A percentile compares a stretch with the other conserved stretches of the same genome.
Conservation (phyloP, 208 protist genomes). For the Acanthamoeba culbertsoni region DNA sequence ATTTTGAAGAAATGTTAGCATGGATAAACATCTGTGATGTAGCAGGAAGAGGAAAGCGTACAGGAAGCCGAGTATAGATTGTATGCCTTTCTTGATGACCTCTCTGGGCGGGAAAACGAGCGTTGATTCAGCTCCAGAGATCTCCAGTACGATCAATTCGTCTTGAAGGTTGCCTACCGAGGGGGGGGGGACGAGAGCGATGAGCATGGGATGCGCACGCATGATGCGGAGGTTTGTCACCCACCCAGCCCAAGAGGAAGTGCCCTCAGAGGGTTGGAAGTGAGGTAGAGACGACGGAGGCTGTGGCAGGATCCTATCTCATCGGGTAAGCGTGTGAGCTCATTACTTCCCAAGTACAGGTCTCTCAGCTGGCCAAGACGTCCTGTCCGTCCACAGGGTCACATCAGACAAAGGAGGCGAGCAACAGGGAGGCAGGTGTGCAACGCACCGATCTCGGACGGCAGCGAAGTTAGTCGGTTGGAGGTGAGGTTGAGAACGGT, state of each 20-base stretch:
- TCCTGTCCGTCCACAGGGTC: neutral
- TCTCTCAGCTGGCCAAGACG: neutral
- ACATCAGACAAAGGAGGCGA: neutral
- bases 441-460: neutral
- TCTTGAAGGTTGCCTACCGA: neutral
- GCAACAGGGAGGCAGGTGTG: too few relatives aligned
- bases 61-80: neutral
- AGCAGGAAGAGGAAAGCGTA: neutral
- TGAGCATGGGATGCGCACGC: neutral
- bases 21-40: neutral
- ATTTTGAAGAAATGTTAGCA: too few relatives aligned
- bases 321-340: neutral
- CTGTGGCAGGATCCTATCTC: neutral
- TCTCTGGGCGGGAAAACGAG: neutral
- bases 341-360: conserved; percentile 6
- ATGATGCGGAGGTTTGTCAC: neutral
- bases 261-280: neutral
- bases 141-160: neutral
- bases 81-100: neutral
- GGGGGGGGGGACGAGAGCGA: neutral
- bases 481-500: conserved; percentile 12
- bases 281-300: conserved; percentile 7
- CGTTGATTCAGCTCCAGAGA: neutral
- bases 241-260: neutral
- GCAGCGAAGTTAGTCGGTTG: conserved; percentile 23